Conservation (phyloP, 1,139 yeast species). For the Diutina mesorugosa region DNA sequence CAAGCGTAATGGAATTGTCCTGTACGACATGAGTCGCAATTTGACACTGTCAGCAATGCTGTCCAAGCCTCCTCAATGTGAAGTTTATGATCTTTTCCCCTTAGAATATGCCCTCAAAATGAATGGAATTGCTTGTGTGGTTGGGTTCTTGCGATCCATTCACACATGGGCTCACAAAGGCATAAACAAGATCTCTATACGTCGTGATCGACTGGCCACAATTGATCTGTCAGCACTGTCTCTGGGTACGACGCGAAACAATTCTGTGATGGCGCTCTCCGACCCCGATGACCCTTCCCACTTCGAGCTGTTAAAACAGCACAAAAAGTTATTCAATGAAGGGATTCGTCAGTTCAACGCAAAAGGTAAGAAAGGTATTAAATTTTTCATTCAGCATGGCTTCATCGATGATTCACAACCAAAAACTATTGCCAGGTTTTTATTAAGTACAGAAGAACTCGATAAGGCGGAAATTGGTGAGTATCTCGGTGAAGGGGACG, state of each 20-base stretch:
- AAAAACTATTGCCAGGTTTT: constrained; percentile 55
- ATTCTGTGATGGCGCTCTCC: neutral
- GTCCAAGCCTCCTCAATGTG: constrained; percentile 53
- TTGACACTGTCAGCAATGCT: constrained; percentile 56
- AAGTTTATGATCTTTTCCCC: constrained; percentile 43
- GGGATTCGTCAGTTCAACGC: constrained; percentile 72
- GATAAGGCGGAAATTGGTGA: constrained; percentile 86
- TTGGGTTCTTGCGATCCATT: constrained; percentile 70
- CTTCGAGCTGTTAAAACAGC: constrained; percentile 72
- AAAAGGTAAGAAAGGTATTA: constrained; percentile 74
- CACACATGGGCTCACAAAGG: constrained; percentile 86
- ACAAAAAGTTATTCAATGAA: constrained; percentile 71
- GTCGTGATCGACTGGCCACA: constrained; percentile 21
- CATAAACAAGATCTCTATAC: constrained; percentile 16
- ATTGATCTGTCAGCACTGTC: constrained; percentile 16
- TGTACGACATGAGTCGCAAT: constrained; percentile 59
- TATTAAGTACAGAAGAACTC: constrained; percentile 65
- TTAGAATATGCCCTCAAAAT: constrained; percentile 76
- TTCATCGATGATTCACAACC: constrained; percentile 56
- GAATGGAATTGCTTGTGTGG: constrained; percentile 68
- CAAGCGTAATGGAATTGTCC: constrained; percentile 48
- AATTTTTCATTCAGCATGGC: constrained; percentile 43
- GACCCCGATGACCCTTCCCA: constrained; percentile 69
- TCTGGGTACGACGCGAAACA: neutral
- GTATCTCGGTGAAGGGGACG: constrained; percentile 82